Conservation (phyloP, 2,329 filamentous ascomycete genomes). For the Colletotrichum acutatum region DNA sequence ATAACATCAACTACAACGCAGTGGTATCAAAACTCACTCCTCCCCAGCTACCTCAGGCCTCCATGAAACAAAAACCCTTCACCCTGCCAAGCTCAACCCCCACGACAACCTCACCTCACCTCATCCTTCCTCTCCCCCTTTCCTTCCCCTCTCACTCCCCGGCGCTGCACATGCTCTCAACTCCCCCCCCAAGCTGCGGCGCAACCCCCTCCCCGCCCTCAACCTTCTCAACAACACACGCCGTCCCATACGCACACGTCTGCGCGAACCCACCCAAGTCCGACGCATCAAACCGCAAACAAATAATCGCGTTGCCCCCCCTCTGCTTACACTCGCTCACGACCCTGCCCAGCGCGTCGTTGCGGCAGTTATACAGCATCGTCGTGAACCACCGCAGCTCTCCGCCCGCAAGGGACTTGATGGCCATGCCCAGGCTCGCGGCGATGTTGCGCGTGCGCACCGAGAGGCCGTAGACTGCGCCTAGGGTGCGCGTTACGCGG, state of each 20-base stretch:
- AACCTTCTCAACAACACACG: conserved; percentile 66
- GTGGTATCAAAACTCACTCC: conserved; percentile 5
- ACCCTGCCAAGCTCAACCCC: not conserved
- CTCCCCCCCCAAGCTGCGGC: conserved; percentile 18
- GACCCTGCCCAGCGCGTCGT: conserved; percentile 66
- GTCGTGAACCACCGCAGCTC: conserved; percentile 70
- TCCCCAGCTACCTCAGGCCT: not conserved
- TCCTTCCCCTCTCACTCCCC: not conserved
- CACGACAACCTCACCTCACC: not conserved
- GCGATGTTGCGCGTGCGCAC: conserved; percentile 69
- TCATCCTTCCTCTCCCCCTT: not conserved
- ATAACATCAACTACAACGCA: not conserved
- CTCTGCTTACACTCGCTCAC: conserved; percentile 67
- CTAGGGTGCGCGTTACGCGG: conserved; percentile 66
- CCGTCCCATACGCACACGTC: conserved; percentile 70
- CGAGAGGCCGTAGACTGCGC: conserved; percentile 67
- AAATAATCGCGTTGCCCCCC: conserved; percentile 70
- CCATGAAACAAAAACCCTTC: not conserved
- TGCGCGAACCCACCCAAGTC: conserved; percentile 67
- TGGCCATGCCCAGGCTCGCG: conserved; percentile 63
- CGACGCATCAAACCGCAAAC: conserved; percentile 66
- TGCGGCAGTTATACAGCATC: conserved; percentile 68
- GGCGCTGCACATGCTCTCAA: not conserved
- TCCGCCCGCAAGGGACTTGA: conserved; percentile 68
- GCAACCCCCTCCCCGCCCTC: conserved; percentile 44